Base-by-base conservation (phyloP, 75 land plant species). In the Cupressus sempervirens region DNA sequence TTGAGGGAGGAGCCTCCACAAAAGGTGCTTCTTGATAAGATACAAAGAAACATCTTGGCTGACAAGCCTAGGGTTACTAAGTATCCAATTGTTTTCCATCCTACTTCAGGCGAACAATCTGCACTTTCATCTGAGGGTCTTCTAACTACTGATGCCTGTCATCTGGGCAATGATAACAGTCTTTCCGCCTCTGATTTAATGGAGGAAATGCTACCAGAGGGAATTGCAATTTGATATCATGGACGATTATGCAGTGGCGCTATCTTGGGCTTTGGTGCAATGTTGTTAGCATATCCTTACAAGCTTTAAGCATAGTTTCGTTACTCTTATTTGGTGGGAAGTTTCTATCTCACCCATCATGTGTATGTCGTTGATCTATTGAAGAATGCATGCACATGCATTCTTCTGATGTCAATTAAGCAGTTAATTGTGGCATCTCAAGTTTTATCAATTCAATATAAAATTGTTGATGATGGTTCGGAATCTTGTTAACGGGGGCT, bases 11-110 rank as follows among this genome's bases (percentile, higher is more conserved):
- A 97, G 75, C 98, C 98, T 50, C 96, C 97, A 0, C 91, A 88
- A 26, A 93, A 89, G 85, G 95, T 97, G 7, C 82, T 94, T 62
- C 86, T 96, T 83, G 94, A 94, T 50, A 89, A 85, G 84, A 94
- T 97, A 29, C 98, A 94, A 70, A 84, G 98, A 32, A 97, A 94
- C 70, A 96, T 97, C 10, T 88, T 97, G 84, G 92, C 98, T 52
- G 99, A 96, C 62, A 97, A 97, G 82, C 99, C 99, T 3, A 86
- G 99, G 26, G 99, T 96, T n/a, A 97, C 99, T 0, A 97, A 97
- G 70, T 97, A 96, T 67, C 98, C 99, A 30, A 94, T 97, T 76
- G 90, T 91, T 88, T 94, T 94, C 76, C 92, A 94, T 79, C 45
- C 81, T 45, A 45, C 52, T 12, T 26, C 14, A 45, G 50, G 45